Evolutionary conservation across 2,329 filamentous ascomycete species (phyloP).

Genomic region (Epichloe aotearoae): DNA sequence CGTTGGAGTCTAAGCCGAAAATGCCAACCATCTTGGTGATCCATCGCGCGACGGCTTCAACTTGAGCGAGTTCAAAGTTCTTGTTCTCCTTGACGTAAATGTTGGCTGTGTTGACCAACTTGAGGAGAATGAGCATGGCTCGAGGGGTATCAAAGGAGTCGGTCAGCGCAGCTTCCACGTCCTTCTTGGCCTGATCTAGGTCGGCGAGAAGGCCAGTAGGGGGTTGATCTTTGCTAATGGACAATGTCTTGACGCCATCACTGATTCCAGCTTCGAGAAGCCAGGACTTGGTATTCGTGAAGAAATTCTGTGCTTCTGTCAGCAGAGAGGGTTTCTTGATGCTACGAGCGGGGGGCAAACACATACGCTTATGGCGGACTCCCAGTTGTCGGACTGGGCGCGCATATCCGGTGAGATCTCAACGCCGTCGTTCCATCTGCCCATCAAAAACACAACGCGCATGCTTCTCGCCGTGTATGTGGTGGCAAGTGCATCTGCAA

Average conservation of each 20-base stretch:
- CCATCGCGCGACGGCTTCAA: conserved; percentile 56
- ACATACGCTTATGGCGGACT: conserved; percentile 57
- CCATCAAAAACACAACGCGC: conserved; percentile 76
- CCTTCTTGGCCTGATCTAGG: conserved; percentile 40
- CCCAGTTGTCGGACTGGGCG: conserved; percentile 62
- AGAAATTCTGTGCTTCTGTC: conserved; percentile 37
- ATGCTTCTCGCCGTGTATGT: conserved; percentile 66
- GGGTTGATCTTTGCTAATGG: conserved; percentile 20
- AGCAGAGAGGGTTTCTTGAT: neutral
- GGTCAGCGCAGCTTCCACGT: conserved; percentile 46
- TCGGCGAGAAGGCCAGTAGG: conserved; percentile 24
- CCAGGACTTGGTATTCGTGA: conserved; percentile 42
- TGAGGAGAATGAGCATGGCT: conserved; percentile 65
- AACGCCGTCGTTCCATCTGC: conserved; percentile 80
- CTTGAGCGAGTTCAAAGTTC: conserved; percentile 29
- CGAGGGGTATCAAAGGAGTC: conserved; percentile 82
- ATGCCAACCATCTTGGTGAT: conserved; percentile 74
- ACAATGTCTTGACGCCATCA: conserved; percentile 23
- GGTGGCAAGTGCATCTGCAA: conserved; percentile 61
- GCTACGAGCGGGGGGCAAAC: neutral
- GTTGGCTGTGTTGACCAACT: conserved; percentile 70
- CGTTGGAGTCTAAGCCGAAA: conserved; percentile 62
- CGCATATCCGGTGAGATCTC: conserved; percentile 81
- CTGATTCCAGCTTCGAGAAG: conserved; percentile 30
- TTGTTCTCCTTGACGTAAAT: conserved; percentile 36